phyloP scores from a whole-genome alignment of 2,329 filamentous ascomycete genomes.

The Parafenestella ontariensis region DNA sequence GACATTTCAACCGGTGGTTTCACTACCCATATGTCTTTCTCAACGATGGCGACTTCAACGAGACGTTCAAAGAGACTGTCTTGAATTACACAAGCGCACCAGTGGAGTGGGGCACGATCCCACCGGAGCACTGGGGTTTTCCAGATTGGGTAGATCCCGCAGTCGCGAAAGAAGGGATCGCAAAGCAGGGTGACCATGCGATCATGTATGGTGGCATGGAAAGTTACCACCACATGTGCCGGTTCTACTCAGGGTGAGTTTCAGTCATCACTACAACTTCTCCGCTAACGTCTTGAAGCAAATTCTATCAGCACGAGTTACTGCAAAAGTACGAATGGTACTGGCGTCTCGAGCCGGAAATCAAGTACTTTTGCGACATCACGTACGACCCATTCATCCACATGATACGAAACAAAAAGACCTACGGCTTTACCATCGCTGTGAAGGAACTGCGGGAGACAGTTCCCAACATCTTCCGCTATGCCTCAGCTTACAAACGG shows the following conservation, averaged over 20 bases:
- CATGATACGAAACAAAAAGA: constrained; percentile 95
- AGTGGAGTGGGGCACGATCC: constrained; percentile 95
- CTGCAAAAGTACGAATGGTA: constrained; percentile 99
- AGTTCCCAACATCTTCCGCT: constrained; percentile 97
- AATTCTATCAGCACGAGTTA: constrained; percentile 97
- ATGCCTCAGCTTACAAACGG: constrained; percentile 97
- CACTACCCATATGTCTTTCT: constrained; percentile 98
- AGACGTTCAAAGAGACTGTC: constrained; percentile 87
- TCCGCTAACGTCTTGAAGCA: constrained; percentile 57
- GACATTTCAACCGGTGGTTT: constrained; percentile 99
- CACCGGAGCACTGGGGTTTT: constrained; percentile 90
- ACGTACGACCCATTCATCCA: constrained; percentile 97
- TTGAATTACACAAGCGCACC: constrained; percentile 85
- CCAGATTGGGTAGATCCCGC: constrained; percentile 96
- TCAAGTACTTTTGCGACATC: constrained; percentile 99
- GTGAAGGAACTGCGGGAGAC: constrained; percentile 98
- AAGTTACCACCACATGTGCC: constrained; percentile 98
- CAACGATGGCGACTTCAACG: constrained; percentile 97
- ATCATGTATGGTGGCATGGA: constrained; percentile 99
- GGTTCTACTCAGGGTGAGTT: constrained; percentile 93
- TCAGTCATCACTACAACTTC: not conserved
- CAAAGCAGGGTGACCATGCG: constrained; percentile 93
- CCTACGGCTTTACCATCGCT: constrained; percentile 97
- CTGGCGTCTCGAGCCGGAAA: constrained; percentile 98
- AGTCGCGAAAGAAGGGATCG: constrained; percentile 93